Conservation (phyloP, 257 asterid species). For the Nicotiana undulata region DNA sequence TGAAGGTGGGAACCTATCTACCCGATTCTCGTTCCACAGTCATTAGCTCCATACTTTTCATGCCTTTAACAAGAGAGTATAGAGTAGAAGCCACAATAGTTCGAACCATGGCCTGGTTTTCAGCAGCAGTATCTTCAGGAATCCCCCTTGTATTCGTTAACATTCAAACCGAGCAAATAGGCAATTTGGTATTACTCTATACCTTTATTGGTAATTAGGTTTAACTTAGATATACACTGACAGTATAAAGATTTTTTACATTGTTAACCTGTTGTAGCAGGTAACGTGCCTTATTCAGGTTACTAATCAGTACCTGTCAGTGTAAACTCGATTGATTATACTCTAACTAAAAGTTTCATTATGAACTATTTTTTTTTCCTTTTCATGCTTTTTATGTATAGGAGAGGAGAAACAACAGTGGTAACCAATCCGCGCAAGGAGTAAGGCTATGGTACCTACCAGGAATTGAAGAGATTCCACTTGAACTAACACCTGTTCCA, state of each 20-base stretch:
- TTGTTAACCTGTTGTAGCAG: too few relatives aligned
- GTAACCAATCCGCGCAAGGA: conserved; percentile 23
- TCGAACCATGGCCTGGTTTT: conserved; percentile 56
- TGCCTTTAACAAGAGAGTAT: conserved; percentile 32
- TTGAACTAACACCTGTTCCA: conserved; percentile 24
- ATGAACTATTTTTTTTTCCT: not conserved
- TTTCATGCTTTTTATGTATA: not conserved
- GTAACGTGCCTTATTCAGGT: too few relatives aligned
- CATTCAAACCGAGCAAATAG: conserved; percentile 45
- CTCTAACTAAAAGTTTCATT: not conserved
- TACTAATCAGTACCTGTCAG: not conserved
- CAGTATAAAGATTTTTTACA: not conserved
- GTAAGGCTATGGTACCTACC: conserved; percentile 49
- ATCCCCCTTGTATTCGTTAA: conserved; percentile 36
- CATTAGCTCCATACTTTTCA: conserved; percentile 39
- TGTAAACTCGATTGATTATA: not conserved
- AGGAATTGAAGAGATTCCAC: conserved; percentile 29
- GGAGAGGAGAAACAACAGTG: conserved; percentile 18
- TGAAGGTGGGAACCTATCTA: conserved; percentile 31
- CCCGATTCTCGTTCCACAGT: conserved; percentile 37
- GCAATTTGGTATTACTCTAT: conserved; percentile 19
- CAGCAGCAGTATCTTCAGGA: conserved; percentile 50
- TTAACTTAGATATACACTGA: not conserved
- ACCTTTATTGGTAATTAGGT: not conserved
- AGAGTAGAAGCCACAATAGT: conserved; percentile 26